Evolutionary conservation across 148 eudicot genomes (phyloP).

Genomic region (Beta vulgaris): DNA sequence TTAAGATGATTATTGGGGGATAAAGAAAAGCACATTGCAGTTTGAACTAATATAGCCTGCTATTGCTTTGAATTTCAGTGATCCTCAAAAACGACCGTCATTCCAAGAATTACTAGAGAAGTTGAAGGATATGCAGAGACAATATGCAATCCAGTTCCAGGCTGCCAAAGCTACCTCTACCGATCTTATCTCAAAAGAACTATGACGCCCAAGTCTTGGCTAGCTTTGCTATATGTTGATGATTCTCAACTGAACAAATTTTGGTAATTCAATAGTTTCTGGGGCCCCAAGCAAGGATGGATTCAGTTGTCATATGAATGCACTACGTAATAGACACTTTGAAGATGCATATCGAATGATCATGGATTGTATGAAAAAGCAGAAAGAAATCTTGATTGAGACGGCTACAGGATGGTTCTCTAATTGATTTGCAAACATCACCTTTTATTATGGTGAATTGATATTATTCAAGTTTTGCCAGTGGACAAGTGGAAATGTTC

Average conservation of each 20-base stretch:
- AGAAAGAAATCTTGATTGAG: background rate
- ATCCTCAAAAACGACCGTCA: constrained; percentile 72
- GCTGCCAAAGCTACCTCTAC: constrained; percentile 50
- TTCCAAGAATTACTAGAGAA: constrained; percentile 84
- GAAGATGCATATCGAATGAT: constrained; percentile 6
- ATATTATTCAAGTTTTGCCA: constrained; percentile 8
- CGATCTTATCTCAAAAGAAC: constrained; percentile 44
- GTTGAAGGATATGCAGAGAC: constrained; percentile 75
- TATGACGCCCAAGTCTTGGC: constrained; percentile 1
- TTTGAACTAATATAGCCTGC: background rate
- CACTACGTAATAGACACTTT: background rate
- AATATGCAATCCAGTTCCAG: constrained; percentile 51
- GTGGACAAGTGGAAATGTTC: constrained; percentile 9
- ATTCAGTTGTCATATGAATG: background rate
- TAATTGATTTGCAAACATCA: background rate
- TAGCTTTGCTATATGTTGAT: background rate
- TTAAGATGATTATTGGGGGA: background rate
- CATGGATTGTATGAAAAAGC: background rate
- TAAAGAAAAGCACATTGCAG: background rate
- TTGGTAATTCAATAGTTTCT: constrained; percentile 10
- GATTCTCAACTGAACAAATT: constrained; percentile 2
- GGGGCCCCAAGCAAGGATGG: background rate
- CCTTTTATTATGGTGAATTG: background rate
- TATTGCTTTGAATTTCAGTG: constrained; percentile 43
- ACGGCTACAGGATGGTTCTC: constrained; percentile 1